Base-by-base conservation (phyloP, 345 rosid genomes). In the Fremontodendron californicum region DNA sequence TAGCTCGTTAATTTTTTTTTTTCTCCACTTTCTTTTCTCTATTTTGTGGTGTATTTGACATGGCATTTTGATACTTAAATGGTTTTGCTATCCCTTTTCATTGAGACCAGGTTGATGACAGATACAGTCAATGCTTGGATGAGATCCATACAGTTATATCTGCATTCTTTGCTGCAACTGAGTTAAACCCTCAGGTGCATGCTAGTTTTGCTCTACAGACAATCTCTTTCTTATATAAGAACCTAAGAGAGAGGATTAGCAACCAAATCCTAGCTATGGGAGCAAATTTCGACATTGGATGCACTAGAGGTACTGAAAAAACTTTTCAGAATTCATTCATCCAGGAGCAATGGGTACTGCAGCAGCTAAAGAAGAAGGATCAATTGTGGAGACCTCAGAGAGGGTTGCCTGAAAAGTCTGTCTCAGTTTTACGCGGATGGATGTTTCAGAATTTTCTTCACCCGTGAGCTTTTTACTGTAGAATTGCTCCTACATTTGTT, bases 381-480 rank as follows among this genome's bases (percentile, higher is more conserved):
- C 97, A 92, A 49, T 71, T 91, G 35, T 96, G 99, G 99, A 90
- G 94, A 78, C 98, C 98, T 0, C 98, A 96, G 71, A 83, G 99
- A 60, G 99, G 99, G 18, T 83, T 96, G 78, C 99, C 99, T 0
- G 98, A 93, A 77, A 90, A 86, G 82, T 96, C 99, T 5, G 98
- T 96, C 43, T 86, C 96, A 0, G 94, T 96, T 77, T 83, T 96
- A 31, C 90, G 99, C 0, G 87, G 93, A 9, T 96, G 99, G 99
- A 96, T 96, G 99, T 96, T 96, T 84, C 93, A 96, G 71, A 93
- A 96, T 87, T 96, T 96, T 60, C 99, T 96, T 83, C 99, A 96
- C 79, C 99, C 99, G 99, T 96, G 78, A 90, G 89, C 73, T 71
- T 57, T 18, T 45, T 49, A 48, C 39, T 10, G 0, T 0, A 18